Percentiles rank a stretch among this genome's conserved stretches.
Evolutionary conservation across 148 eudicot genomes (phyloP).

Genomic region (Chenopodium album): DNA sequence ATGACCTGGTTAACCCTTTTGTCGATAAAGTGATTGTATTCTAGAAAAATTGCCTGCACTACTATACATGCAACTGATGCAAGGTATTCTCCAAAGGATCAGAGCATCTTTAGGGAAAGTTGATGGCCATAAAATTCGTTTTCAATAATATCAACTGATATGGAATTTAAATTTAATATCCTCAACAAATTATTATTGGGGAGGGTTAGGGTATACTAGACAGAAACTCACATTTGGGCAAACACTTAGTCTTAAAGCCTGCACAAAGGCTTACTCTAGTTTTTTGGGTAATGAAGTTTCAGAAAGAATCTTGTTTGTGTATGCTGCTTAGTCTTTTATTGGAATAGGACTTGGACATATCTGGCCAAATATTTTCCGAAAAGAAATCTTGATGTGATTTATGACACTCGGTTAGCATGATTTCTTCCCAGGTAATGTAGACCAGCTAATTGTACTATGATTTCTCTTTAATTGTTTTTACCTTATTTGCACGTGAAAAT

Average conservation of each 20-base stretch:
- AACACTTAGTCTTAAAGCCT: background rate
- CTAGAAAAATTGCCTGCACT: background rate
- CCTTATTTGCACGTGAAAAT: background rate
- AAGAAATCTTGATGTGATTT: background rate
- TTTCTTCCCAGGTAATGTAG: background rate
- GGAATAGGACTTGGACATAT: background rate
- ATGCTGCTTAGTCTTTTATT: background rate
- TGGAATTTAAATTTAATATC: background rate
- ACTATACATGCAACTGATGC: background rate
- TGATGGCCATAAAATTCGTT: too few species aligned
- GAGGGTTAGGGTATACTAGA: background rate
- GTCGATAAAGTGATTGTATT: too few species aligned
- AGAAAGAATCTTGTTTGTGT: background rate
- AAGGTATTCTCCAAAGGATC: background rate
- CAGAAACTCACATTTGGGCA: background rate
- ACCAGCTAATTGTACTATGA: background rate
- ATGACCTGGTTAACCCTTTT: too few species aligned
- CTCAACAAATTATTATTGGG: background rate
- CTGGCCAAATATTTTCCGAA: background rate
- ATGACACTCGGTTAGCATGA: background rate
- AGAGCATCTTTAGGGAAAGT: background rate
- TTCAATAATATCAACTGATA: background rate
- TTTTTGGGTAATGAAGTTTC: background rate
- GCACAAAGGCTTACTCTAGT: background rate
- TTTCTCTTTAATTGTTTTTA: slow-evolving; percentile 1